Conservation (phyloP, 441 rosid species). For the Brassica balearica region DNA sequence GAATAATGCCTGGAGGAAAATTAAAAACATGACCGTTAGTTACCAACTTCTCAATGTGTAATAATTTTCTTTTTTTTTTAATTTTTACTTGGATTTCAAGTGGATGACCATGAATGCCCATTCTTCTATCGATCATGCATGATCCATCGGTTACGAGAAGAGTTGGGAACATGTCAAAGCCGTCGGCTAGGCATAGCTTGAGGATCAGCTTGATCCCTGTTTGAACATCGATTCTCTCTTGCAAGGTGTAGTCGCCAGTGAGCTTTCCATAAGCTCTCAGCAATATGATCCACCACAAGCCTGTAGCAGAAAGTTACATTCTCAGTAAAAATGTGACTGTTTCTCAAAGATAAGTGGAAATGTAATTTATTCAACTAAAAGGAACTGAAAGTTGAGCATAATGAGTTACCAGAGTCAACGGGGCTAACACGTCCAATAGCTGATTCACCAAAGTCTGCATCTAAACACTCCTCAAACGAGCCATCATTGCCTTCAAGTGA, state of each 20-base stretch:
- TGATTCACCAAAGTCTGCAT: conserved; percentile 96
- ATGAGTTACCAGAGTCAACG: conserved; percentile 82
- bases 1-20: conserved; percentile 70
- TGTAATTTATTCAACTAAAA: not conserved
- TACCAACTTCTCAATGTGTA: not conserved
- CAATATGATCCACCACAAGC: conserved; percentile 94
- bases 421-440: conserved; percentile 99
- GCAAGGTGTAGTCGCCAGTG: conserved; percentile 78
- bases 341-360: conserved; percentile 1
- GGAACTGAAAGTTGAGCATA: not conserved
- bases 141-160: conserved; percentile 96
- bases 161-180: conserved; percentile 96
- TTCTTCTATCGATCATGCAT: conserved; percentile 95
- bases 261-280: conserved; percentile 93
- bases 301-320: conserved; percentile 38
- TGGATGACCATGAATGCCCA: conserved; percentile 99
- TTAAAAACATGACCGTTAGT: not conserved
- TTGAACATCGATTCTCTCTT: conserved; percentile 93
- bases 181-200: conserved; percentile 79
- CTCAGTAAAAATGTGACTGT: not conserved
- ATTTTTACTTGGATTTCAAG: conserved; percentile 77
- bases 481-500: conserved; percentile 67
- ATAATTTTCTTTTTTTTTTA: no score
- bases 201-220: conserved; percentile 89
- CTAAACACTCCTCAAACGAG: conserved; percentile 78